These are phyloP conservation scores for Penstemon eatonii DNA, from an alignment of 257 asterid species.

Conservation along the genomic window DNA sequence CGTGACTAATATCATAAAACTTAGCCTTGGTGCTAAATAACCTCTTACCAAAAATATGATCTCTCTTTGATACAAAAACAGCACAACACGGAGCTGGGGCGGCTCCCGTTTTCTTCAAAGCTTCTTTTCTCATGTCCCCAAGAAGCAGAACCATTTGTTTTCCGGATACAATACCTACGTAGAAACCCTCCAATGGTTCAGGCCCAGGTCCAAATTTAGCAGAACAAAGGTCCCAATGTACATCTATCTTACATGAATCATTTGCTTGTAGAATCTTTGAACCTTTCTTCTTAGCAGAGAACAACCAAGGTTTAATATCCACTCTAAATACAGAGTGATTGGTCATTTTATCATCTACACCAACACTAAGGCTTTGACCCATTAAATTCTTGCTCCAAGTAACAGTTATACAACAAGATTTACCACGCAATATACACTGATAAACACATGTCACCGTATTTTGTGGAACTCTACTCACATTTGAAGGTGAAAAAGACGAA, in stretches of 20 bases:
- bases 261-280: conserved; percentile 36
- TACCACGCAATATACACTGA: conserved; percentile 36
- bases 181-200: conserved; percentile 47
- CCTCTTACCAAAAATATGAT: conserved; percentile 41
- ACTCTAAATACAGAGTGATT: conserved; percentile 39
- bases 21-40: conserved; percentile 39
- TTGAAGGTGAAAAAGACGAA: conserved; percentile 34
- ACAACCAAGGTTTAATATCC: conserved; percentile 43
- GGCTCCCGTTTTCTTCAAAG: conserved; percentile 33
- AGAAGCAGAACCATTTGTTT: conserved; percentile 39
- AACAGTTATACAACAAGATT: conserved; percentile 42
- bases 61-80: conserved; percentile 38
- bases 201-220: conserved; percentile 53
- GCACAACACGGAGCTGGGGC: conserved; percentile 27
- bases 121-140: conserved; percentile 52
- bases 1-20: conserved; percentile 37
- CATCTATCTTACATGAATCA: conserved; percentile 30
- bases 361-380: conserved; percentile 47
- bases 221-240: conserved; percentile 46
- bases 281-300: conserved; percentile 45
- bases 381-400: conserved; percentile 47
- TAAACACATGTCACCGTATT: conserved; percentile 38
- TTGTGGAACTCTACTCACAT: conserved; percentile 26
- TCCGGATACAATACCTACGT: conserved; percentile 35
- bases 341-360: conserved; percentile 29